Evolutionary conservation across 2,329 filamentous ascomycete species (phyloP).

Genomic region (Verticillium tricorpus): DNA sequence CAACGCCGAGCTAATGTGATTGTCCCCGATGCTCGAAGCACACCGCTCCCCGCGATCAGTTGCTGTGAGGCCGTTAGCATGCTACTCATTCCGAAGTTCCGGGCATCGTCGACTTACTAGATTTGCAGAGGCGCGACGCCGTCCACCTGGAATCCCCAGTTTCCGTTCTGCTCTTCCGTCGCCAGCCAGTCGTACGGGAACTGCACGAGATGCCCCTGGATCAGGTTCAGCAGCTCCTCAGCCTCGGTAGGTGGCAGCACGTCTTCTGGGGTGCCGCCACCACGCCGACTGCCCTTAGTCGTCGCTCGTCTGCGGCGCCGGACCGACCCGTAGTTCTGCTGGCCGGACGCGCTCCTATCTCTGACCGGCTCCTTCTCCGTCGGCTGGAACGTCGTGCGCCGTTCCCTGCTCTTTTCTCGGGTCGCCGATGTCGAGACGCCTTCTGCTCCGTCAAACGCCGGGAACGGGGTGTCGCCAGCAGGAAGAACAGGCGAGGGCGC

Average conservation of each 20-base stretch:
- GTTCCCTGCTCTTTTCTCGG: constrained; percentile 37
- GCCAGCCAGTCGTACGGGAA: constrained; percentile 97
- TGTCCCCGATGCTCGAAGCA: background rate
- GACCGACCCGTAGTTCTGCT: constrained; percentile 41
- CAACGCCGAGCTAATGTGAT: background rate
- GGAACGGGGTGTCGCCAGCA: constrained; percentile 40
- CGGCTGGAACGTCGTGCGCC: constrained; percentile 53
- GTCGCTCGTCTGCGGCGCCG: constrained; percentile 63
- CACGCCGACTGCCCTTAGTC: constrained; percentile 63
- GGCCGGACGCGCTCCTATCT: constrained; percentile 23
- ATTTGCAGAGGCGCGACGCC: constrained; percentile 95
- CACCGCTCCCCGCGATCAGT: constrained; percentile 18
- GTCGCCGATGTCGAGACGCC: constrained; percentile 20
- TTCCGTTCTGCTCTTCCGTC: constrained; percentile 85
- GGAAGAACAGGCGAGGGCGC: constrained; percentile 37
- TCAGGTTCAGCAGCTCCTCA: constrained; percentile 73
- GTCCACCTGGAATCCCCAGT: constrained; percentile 96
- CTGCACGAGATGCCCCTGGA: constrained; percentile 83
- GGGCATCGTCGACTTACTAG: constrained; percentile 60
- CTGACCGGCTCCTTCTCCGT: constrained; percentile 42
- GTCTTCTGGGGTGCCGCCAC: constrained; percentile 66
- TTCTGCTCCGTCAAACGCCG: constrained; percentile 36
- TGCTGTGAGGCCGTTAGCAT: constrained; percentile 25
- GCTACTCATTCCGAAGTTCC: background rate
- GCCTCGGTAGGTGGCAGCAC: constrained; percentile 71